These are phyloP conservation scores for Fusarium circinatum DNA, from an alignment of 2,329 filamentous ascomycete genomes.

Conservation along the genomic window DNA sequence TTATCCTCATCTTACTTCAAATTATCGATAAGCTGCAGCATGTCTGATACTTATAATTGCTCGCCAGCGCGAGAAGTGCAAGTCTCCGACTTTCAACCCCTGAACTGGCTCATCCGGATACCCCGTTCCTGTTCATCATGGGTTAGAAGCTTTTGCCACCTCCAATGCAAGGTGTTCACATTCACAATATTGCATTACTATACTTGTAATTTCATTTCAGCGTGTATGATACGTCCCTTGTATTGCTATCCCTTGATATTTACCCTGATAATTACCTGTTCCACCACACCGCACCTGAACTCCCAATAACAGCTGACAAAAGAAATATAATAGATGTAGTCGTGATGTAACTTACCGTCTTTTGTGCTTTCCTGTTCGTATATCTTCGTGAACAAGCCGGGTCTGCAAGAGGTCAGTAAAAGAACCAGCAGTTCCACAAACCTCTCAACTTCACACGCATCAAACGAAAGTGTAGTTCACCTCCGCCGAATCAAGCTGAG, in stretches of 20 bases:
- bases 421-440: background rate
- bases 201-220: no score
- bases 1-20: accelerated
- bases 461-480: background rate
- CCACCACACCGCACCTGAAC: background rate
- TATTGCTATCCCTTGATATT: background rate
- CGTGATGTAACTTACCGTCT: background rate
- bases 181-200: accelerated
- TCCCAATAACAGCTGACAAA: background rate
- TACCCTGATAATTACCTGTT: background rate
- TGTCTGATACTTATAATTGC: background rate
- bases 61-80: background rate
- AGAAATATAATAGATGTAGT: background rate
- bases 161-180: accelerated
- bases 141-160: no score
- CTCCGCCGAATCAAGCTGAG: background rate
- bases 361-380: background rate
- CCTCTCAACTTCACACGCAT: background rate
- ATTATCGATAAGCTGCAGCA: accelerated
- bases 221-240: accelerated
- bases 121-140: background rate
- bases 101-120: background rate
- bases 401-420: no score
- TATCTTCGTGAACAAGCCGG: background rate
- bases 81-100: background rate